These are phyloP conservation scores for Geotrichum candidum DNA, from an alignment of 1,139 yeast genomes.

Conservation along the genomic window DNA sequence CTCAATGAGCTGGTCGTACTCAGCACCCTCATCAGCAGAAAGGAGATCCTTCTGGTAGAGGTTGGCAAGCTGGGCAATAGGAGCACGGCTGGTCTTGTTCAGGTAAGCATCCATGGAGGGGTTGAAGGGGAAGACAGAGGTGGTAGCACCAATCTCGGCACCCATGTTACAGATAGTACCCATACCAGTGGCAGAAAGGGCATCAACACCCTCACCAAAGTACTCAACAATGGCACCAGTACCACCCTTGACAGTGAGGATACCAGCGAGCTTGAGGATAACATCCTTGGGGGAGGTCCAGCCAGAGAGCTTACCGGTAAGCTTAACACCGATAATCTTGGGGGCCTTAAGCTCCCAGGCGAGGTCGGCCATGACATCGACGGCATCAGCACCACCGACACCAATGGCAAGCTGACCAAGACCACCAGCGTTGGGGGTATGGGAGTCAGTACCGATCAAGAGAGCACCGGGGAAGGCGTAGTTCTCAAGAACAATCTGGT, in stretches of 20 bases:
- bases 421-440: slow-evolving; percentile 98
- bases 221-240: slow-evolving; percentile 94
- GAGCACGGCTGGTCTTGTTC: slow-evolving; percentile 71
- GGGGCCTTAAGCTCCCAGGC: slow-evolving; percentile 99
- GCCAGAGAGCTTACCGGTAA: slow-evolving; percentile 78
- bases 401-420: slow-evolving; percentile 96
- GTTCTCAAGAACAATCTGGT: slow-evolving; percentile 93
- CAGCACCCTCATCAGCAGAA: slow-evolving; percentile 72
- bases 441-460: slow-evolving; percentile 97
- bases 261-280: slow-evolving; percentile 83
- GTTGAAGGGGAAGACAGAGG: slow-evolving; percentile 93
- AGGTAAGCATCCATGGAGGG: slow-evolving; percentile 79
- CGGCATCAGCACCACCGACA: slow-evolving; percentile 99
- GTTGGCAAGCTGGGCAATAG: slow-evolving; percentile 71
- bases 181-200: slow-evolving; percentile 95
- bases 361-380: slow-evolving; percentile 92
- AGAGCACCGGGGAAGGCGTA: slow-evolving; percentile 89
- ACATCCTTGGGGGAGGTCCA: slow-evolving; percentile 98
- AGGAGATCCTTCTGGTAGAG: slow-evolving; percentile 47
- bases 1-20: slow-evolving; percentile 79
- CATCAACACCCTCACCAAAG: slow-evolving; percentile 86
- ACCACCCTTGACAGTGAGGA: slow-evolving; percentile 92
- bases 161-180: slow-evolving; percentile 99
- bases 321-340: slow-evolving; percentile 80
- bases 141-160: slow-evolving; percentile 98